A percentile compares a stretch with the other conserved stretches of the same genome.
Evolutionary conservation across 305 asterid genomes (phyloP).

Genomic region (Fraxinus platypoda): DNA sequence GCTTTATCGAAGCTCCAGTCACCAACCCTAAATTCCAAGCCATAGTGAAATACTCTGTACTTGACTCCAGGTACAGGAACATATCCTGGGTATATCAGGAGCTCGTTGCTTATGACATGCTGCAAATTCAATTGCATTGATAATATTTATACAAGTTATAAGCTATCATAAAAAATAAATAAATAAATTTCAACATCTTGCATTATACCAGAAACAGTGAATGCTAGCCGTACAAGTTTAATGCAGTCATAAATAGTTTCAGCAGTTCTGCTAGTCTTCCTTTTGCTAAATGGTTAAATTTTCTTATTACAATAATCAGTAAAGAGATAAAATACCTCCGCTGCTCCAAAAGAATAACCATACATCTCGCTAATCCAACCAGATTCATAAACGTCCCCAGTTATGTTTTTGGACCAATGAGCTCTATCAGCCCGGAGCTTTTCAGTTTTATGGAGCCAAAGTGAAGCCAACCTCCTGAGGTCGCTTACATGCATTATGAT

Average conservation of each 20-base stretch:
- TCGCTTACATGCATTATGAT: constrained; percentile 80
- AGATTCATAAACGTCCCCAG: constrained; percentile 87
- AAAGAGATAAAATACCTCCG: constrained; percentile 58
- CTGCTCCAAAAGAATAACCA: constrained; percentile 94
- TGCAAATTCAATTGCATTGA: constrained; percentile 66
- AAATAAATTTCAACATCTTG: not conserved
- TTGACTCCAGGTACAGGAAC: constrained; percentile 66
- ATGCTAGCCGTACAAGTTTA: not conserved
- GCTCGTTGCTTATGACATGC: constrained; percentile 65
- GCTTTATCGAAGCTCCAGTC: constrained; percentile 95
- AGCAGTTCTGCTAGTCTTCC: not conserved
- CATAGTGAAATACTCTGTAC: constrained; percentile 82
- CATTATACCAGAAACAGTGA: not conserved
- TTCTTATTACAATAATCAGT: not conserved
- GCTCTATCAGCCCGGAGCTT: constrained; percentile 82
- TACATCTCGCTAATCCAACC: constrained; percentile 99
- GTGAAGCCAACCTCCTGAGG: constrained; percentile 67
- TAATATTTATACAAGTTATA: not conserved
- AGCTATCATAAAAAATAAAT: not conserved
- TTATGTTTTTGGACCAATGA: constrained; percentile 77
- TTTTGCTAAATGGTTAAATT: not conserved
- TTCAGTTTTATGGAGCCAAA: constrained; percentile 93
- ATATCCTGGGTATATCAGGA: constrained; percentile 84
- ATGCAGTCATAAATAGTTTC: not conserved
- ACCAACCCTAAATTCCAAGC: constrained; percentile 77